Evolutionary conservation across 2,329 filamentous ascomycete genomes (phyloP), one percentile per base, ranked within the genome.

Genomic region (Aureobasidium sp.): DNA sequence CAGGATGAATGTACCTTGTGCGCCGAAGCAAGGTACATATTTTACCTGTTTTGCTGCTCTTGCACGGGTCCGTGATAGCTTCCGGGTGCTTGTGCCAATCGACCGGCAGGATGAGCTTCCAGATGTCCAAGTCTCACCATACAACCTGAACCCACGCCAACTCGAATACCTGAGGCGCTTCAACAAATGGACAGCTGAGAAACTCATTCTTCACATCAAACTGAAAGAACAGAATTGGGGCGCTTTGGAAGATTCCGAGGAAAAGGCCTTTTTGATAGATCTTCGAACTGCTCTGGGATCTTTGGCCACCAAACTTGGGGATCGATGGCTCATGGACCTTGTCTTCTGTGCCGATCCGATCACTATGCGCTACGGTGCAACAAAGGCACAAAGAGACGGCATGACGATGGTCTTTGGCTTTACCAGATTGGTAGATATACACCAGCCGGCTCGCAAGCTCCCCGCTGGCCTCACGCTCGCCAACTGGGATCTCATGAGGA

Each of bases 1-100:
- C 54, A 71, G 66, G 54, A 71, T 68, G 7, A 74, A 76, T 59
- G 44, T 60, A 37, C 60, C 57, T 30, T 55, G 52, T 6, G 63
- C 67, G 17, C 66, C 72, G 12, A 73, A 74, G 58, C 60, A 70
- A 12, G 59, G 65, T 59, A 70, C 64, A 55, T 70, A 61, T 67
- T 64, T 63, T 60, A 66, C 54, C 58, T 64, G 57, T 61, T 70
- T 72, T 62, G 54, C 64, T 6, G 61, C 64, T 37, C 62, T 68
- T 16, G 63, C 63, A 7, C 64, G 66, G 42, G 59, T 62, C 12
- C 62, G 63, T 41, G 60, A 58, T 34, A 65, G 65, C 56, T 70
- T 74, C 49, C 71, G 75, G 44, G 66, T 77, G 10, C 69, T 72
- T 17, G 73, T 75, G 12, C 67, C 68, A 11, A 66, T 65, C 38